Percentiles rank a stretch among this genome's conserved stretches.
These are phyloP conservation scores for Puya raimondii DNA, from an alignment of 176 grass and related monocot species.

Conservation along the genomic window DNA sequence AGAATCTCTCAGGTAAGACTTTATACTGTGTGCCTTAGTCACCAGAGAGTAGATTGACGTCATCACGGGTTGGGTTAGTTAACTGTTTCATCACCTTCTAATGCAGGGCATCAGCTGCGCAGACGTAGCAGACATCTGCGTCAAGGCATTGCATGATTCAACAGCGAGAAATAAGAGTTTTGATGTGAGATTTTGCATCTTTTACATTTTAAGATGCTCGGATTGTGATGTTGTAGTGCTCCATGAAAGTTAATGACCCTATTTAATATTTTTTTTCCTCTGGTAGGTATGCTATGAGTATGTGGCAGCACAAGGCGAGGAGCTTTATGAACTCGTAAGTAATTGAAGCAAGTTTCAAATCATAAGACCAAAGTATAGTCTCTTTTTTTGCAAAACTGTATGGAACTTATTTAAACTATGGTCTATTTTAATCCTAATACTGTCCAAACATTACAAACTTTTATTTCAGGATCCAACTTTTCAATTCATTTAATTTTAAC, in stretches of 20 bases:
- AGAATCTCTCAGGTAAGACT: conserved; percentile 79
- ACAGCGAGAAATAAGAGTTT: conserved; percentile 99
- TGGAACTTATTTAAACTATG: too few relatives aligned
- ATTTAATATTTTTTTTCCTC: conserved; percentile 6
- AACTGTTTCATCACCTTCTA: conserved; percentile 2
- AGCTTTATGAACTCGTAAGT: conserved; percentile 92
- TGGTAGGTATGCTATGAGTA: conserved; percentile 88
- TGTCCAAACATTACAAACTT: background rate
- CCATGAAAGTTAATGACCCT: background rate
- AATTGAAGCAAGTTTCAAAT: background rate
- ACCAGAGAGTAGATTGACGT: background rate
- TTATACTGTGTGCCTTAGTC: background rate
- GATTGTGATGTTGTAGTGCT: conserved; percentile 8
- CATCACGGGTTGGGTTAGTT: conserved; percentile 2
- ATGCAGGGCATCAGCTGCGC: conserved; percentile 87
- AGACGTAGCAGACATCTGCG: conserved; percentile 97
- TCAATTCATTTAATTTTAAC: too few relatives aligned
- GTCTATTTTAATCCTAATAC: too few relatives aligned
- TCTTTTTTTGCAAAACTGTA: too few relatives aligned
- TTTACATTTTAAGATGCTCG: background rate
- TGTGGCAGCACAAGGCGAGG: conserved; percentile 67
- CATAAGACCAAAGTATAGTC: too few relatives aligned
- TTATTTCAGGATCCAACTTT: background rate
- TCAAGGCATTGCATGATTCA: conserved; percentile 94
- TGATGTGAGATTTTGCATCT: conserved; percentile 55